Conservation (phyloP, 345 rosid species). For the Psidium guajava region DNA sequence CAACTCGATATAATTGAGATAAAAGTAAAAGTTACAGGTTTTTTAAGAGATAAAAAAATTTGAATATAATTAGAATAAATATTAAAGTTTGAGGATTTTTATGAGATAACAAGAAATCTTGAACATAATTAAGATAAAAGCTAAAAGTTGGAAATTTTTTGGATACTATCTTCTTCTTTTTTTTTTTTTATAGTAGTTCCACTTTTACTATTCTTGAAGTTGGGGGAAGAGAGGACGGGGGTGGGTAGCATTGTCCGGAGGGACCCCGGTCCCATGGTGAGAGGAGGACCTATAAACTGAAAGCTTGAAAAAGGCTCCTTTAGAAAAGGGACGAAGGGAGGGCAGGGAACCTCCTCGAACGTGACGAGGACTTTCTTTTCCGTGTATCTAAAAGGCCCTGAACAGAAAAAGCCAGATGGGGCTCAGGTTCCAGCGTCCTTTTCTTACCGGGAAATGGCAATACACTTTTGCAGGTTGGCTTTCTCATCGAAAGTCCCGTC, state of each 20-base stretch:
- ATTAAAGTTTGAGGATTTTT: too few species aligned
- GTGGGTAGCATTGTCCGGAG: not conserved
- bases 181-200: too few species aligned
- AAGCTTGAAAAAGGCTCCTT: not conserved
- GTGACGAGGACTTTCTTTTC: not conserved
- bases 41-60: too few species aligned
- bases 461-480: not conserved
- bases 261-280: not conserved
- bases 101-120: too few species aligned
- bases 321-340: not conserved
- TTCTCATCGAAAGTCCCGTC: not conserved
- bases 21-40: too few species aligned
- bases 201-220: not conserved
- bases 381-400: not conserved
- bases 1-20: fast-evolving
- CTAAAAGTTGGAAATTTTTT: too few species aligned
- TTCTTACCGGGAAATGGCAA: not conserved
- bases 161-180: too few species aligned
- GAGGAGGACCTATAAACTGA: not conserved
- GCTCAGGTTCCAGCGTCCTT: not conserved
- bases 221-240: not conserved
- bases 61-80: too few species aligned
- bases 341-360: not conserved
- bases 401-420: not conserved
- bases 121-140: too few species aligned